Evolutionary conservation across 2,329 filamentous ascomycete species (phyloP), one percentile per base, ranked within the genome.

Genomic region (Hymenoscyphus fraxineus): DNA sequence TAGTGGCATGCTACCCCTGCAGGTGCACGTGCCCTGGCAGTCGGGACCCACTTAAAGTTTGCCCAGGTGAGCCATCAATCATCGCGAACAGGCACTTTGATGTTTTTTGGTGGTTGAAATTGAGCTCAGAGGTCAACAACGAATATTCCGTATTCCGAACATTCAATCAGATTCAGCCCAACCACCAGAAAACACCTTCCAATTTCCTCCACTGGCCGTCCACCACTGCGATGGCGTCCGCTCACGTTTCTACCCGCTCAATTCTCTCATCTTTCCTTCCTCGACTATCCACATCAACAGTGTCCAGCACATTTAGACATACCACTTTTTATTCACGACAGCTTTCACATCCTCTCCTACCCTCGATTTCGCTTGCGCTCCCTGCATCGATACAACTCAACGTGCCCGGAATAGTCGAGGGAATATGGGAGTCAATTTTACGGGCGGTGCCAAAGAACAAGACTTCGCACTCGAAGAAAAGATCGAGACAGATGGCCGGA

Each of bases 371-470:
- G 16, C 79, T 88, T 66, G 80, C 86, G 6, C 77, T 89, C 47
- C 86, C 90, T 31, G 80, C 84, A 13, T 78, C 81, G 47, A 80
- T 91, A 69, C 82, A 79, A 31, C 77, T 87, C 70, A 85, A 81
- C 59, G 81, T 93, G 60, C 88, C 90, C 6, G 84, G 84, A 5
- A 75, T 93, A n/a, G 79, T 97, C 27, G 88, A 86, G 63, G 91
- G 90, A 68, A 88, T 99, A 73, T 98, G 94, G 94, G 94, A 97
- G 71, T 93, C 91, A 6, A 85, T 99, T 57, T 83, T 99, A 70
- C 88, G 88, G 70, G 95, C 95, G 1, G 95, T 98, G 16, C 95
- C 95, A 5, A 99, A 99, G 85, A 98, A 97, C 82, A 99, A 98
- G 85, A 96, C 93, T 40, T 97, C 94, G 54, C 92, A 99, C 78